These are phyloP conservation scores for Breynia disticha DNA, from an alignment of 441 rosid species.

Conservation along the genomic window DNA sequence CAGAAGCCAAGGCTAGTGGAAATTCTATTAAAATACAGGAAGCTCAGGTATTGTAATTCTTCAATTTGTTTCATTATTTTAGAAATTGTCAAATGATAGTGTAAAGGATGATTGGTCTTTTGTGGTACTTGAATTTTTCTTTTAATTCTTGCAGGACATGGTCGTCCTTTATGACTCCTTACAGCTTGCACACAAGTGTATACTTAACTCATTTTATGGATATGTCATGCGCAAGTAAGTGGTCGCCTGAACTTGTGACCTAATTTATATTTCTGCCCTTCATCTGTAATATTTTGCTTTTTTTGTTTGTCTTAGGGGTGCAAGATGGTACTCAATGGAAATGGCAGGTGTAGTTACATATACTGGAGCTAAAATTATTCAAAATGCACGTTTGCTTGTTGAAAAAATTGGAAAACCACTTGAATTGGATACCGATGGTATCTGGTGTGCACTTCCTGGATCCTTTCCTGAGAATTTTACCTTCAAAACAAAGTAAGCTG, in stretches of 20 bases:
- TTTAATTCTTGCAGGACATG: constrained; percentile 68
- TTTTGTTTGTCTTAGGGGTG: constrained; percentile 61
- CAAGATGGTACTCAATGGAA: constrained; percentile 99
- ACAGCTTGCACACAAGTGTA: constrained; percentile 98
- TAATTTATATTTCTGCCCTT: constrained; percentile 12
- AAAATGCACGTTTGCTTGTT: constrained; percentile 89
- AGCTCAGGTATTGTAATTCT: constrained; percentile 60
- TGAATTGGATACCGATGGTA: constrained; percentile 98
- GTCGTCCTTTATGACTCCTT: constrained; percentile 96
- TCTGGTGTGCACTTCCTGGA: constrained; percentile 96
- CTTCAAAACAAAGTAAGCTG: constrained; percentile 77
- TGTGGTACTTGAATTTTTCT: constrained; percentile 18
- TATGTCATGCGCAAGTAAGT: constrained; percentile 99
- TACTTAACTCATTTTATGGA: constrained; percentile 97
- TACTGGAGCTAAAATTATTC: constrained; percentile 99
- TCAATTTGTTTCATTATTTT: constrained; percentile 10
- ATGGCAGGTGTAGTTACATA: constrained; percentile 99
- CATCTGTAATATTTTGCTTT: constrained; percentile 19
- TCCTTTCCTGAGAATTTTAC: constrained; percentile 97
- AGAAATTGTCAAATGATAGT: constrained; percentile 8
- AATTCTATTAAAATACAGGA: constrained; percentile 97
- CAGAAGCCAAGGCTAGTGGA: constrained; percentile 95
- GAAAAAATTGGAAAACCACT: constrained; percentile 98
- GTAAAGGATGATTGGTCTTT: constrained; percentile 9
- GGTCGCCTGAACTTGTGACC: constrained; percentile 11